Base-by-base conservation (phyloP, 2,329 filamentous ascomycete species). In the Tolypocladium paradoxum region DNA sequence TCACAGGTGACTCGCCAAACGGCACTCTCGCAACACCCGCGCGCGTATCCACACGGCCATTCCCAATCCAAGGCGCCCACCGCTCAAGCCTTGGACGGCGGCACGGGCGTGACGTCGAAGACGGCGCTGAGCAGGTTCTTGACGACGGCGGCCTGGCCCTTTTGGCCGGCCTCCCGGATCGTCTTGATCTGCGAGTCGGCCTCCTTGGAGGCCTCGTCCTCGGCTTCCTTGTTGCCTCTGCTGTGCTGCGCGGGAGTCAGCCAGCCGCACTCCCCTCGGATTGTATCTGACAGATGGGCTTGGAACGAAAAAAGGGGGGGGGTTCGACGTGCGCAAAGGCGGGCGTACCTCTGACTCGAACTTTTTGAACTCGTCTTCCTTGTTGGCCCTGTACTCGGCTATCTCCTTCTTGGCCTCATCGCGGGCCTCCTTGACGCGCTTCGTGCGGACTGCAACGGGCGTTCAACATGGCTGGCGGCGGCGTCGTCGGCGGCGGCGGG, bases 321-420 rank as follows among this genome's bases (percentile, higher is more conserved):
- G 14, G 12, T 8, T 27, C 18, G n/a, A 38, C 8, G 14, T 7
- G 33, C 22, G n/a, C 2, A 35, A n/a, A 33, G 8, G 16, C 31
- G 11, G 47, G 54, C 65, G 48, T 68, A 81, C 78, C 75, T 82
- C 76, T 58, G 89, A 80, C 77, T 97, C 90, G 65, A 95, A 97
- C 68, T 87, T 86, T 78, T 93, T 92, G 77, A 90, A 97, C 72
- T 97, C 92, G 36, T 88, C 81, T 66, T 99, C 93, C 77, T 96
- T 99, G 64, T 85, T 75, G 65, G 85, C 82, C 69, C 85, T 84
- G 78, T 99, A 97, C 53, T 90, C 87, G 61, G 96, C 88, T 66
- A 99, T 96, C 72, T 99, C 92, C 75, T 95, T 95, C 76, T 96
- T 95, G 58, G 93, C 93, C 73, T 99, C 93, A 67, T 88, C 84